These are phyloP conservation scores for Coemansia sp. DNA, from an alignment of 192 early-diverging fungal genomes.

Conservation along the genomic window DNA sequence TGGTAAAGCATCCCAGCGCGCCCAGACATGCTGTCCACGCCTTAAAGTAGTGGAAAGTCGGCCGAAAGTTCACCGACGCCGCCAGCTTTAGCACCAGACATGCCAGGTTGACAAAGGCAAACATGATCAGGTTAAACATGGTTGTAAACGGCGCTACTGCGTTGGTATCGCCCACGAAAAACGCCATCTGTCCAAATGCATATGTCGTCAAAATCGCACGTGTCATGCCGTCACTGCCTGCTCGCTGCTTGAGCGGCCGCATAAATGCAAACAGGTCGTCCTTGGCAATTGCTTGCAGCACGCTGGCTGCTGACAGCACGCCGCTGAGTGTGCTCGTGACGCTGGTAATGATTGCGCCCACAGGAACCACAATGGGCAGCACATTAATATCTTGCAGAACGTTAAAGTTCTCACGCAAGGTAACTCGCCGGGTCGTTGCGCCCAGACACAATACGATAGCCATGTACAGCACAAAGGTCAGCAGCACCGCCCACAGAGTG, in stretches of 20 bases:
- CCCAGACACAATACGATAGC: constrained; percentile 58
- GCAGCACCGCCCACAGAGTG: constrained; percentile 60
- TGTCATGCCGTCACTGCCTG: constrained; percentile 21
- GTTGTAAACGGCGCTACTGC: constrained; percentile 66
- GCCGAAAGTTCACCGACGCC: constrained; percentile 68
- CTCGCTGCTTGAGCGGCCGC: constrained; percentile 18
- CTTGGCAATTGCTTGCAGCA: constrained; percentile 65
- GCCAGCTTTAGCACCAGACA: constrained; percentile 64
- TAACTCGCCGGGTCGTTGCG: constrained; percentile 56
- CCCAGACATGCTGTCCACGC: constrained; percentile 63
- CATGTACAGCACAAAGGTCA: constrained; percentile 59
- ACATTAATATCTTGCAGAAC: constrained; percentile 64
- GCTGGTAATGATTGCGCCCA: constrained; percentile 61
- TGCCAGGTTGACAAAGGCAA: constrained; percentile 63
- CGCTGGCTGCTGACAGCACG: constrained; percentile 60
- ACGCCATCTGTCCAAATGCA: constrained; percentile 55
- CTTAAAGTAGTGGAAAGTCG: constrained; percentile 65
- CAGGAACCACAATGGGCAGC: constrained; percentile 55
- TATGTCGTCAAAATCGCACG: constrained; percentile 46
- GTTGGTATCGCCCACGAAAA: constrained; percentile 63
- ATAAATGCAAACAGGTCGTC: constrained; percentile 62
- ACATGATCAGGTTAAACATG: constrained; percentile 63
- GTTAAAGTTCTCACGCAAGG: constrained; percentile 61
- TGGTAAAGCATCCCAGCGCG: constrained; percentile 50
- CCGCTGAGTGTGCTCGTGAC: constrained; percentile 62